A percentile compares a stretch with the other conserved stretches of the same genome.
Evolutionary conservation across 176 grass and related monocot species (phyloP).

Genomic region (Rhynchospora tenuis): DNA sequence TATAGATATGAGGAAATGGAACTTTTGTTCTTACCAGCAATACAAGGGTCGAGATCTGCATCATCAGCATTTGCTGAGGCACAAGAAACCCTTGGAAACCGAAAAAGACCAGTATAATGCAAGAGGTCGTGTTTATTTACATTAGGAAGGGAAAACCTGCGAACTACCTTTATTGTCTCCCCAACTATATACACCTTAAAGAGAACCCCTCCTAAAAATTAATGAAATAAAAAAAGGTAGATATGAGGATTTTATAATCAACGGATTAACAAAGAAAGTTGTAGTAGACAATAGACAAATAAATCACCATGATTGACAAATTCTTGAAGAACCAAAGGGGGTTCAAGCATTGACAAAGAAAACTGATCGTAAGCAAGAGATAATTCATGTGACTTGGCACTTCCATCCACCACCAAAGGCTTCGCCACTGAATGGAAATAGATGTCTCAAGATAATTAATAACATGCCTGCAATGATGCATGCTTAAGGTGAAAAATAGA

Average conservation of each 20-base stretch:
- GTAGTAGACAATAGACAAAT: too few species aligned
- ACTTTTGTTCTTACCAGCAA: slow-evolving; percentile 46
- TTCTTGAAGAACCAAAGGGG: slow-evolving; percentile 83
- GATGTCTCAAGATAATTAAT: not conserved
- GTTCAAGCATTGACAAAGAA: slow-evolving; percentile 65
- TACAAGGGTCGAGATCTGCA: slow-evolving; percentile 59
- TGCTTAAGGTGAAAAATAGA: too few species aligned
- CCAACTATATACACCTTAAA: slow-evolving; percentile 91
- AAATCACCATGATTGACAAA: slow-evolving; percentile 80
- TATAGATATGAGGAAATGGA: not conserved
- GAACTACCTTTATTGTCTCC: slow-evolving; percentile 62
- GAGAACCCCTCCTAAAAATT: slow-evolving; percentile 49
- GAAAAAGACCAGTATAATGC: slow-evolving; percentile 59
- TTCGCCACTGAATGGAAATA: slow-evolving; percentile 49
- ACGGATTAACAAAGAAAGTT: too few species aligned
- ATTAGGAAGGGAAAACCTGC: slow-evolving; percentile 88
- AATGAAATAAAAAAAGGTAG: not conserved
- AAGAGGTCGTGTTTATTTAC: slow-evolving; percentile 45
- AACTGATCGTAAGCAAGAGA: slow-evolving; percentile 58
- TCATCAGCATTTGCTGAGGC: slow-evolving; percentile 72
- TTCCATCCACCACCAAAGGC: slow-evolving; percentile 85
- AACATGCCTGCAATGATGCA: not conserved
- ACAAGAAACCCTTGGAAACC: slow-evolving; percentile 86
- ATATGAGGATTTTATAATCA: slow-evolving; percentile 1
- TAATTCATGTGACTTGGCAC: slow-evolving; percentile 75